These are phyloP conservation scores for Tilletia horrida DNA, from an alignment of 1,284 basidiomycete species.

Conservation along the genomic window DNA sequence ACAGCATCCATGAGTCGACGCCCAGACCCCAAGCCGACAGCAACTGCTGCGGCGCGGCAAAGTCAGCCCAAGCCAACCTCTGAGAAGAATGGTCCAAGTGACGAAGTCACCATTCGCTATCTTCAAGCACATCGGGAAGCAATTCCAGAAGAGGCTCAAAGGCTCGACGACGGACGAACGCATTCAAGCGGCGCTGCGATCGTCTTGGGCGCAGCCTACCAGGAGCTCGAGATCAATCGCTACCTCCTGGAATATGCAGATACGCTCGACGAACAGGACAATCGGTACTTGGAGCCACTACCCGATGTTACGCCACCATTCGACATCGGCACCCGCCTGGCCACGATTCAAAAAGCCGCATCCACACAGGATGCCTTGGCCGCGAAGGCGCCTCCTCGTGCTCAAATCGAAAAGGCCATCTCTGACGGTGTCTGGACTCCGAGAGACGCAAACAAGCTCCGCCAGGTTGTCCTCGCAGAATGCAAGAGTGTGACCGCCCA, in stretches of 20 bases:
- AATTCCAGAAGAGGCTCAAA: not conserved
- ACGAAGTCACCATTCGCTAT: not conserved
- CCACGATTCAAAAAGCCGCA: not conserved
- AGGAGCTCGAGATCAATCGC: not conserved
- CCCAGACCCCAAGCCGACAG: no score
- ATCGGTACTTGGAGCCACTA: not conserved
- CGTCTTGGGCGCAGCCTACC: not conserved
- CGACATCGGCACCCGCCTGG: not conserved
- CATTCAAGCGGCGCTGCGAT: constrained; percentile 8
- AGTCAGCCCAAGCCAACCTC: no score
- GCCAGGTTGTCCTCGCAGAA: constrained; percentile 1
- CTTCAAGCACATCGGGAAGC: not conserved
- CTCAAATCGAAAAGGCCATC: not conserved
- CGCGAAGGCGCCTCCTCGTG: not conserved
- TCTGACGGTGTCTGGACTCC: not conserved
- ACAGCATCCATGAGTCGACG: no score
- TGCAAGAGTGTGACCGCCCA: constrained; percentile 7
- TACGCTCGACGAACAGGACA: not conserved
- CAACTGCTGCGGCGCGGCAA: no score
- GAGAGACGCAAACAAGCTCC: not conserved
- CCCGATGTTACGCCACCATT: not conserved
- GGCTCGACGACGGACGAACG: not conserved
- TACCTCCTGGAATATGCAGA: not conserved
- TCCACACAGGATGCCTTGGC: not conserved
- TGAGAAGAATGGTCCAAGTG: no score